Evolutionary conservation across 2,329 filamentous ascomycete species (phyloP).

Genomic region (Pestalotiopsis sp.): DNA sequence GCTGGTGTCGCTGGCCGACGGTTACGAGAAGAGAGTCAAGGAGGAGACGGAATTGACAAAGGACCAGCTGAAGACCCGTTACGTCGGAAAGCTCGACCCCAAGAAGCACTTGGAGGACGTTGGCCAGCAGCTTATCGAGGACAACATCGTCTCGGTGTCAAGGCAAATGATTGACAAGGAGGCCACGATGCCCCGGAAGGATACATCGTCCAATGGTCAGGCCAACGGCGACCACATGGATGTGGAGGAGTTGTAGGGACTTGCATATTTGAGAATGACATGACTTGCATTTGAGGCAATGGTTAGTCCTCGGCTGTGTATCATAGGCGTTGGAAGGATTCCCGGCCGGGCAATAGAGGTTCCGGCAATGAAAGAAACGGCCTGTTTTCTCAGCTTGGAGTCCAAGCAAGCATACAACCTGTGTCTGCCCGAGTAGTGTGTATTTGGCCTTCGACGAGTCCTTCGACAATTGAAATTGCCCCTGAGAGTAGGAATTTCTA

Average conservation of each 20-base stretch:
- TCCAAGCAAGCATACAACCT: constrained; percentile 11
- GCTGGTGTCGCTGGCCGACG: constrained; percentile 86
- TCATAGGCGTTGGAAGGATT: constrained; percentile 33
- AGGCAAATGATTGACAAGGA: constrained; percentile 99
- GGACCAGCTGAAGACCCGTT: constrained; percentile 97
- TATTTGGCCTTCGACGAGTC: not conserved
- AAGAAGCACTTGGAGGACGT: constrained; percentile 99
- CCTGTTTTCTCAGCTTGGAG: constrained; percentile 24
- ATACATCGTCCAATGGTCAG: constrained; percentile 52
- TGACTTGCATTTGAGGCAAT: constrained; percentile 22
- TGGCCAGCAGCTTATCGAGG: constrained; percentile 94
- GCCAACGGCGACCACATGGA: constrained; percentile 69
- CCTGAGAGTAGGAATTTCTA: not conserved
- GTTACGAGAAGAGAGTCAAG: constrained; percentile 98
- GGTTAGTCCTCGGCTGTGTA: constrained; percentile 27
- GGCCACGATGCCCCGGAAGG: constrained; percentile 82
- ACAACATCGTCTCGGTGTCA: constrained; percentile 98
- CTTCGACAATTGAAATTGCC: not conserved
- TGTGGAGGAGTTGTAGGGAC: constrained; percentile 54
- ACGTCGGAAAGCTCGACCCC: constrained; percentile 97
- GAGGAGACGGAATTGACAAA: constrained; percentile 97
- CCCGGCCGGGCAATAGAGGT: constrained; percentile 29
- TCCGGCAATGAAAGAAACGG: constrained; percentile 28
- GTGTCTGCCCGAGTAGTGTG: constrained; percentile 14
- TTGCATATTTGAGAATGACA: constrained; percentile 12